Percentiles rank a stretch among this genome's conserved stretches.
phyloP scores from a whole-genome alignment of 1,284 basidiomycete species.

The Boletellus deceptivus region DNA sequence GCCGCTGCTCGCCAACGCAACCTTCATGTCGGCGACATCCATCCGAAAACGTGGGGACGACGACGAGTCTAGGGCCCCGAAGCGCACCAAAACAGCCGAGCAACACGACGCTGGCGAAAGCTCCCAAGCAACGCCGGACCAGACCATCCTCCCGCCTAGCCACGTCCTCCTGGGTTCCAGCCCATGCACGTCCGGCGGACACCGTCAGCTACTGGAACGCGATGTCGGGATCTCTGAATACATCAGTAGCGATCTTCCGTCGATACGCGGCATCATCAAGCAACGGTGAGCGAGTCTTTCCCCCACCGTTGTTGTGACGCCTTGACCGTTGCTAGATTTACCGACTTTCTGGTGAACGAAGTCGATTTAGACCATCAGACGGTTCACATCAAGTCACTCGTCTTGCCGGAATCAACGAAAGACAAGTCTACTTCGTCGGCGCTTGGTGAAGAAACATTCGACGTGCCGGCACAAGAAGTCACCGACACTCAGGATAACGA shows the following conservation, averaged over 20 bases:
- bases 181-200: constrained; percentile 46
- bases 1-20: neutral
- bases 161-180: constrained; percentile 61
- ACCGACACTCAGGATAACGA: constrained; percentile 1
- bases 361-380: constrained; percentile 78
- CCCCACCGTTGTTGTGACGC: constrained; percentile 4
- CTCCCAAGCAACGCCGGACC: constrained; percentile 2
- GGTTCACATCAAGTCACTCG: constrained; percentile 75
- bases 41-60: constrained; percentile 54
- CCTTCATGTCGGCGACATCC: constrained; percentile 29
- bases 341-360: constrained; percentile 92
- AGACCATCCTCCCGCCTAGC: constrained; percentile 65
- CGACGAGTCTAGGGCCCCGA: constrained; percentile 47
- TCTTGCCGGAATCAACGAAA: constrained; percentile 58
- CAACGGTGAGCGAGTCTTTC: constrained; percentile 62
- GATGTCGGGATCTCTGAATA: constrained; percentile 94
- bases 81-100: constrained; percentile 53
- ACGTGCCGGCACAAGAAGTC: constrained; percentile 2
- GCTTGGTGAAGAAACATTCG: constrained; percentile 5
- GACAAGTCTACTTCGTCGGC: constrained; percentile 17
- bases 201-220: constrained; percentile 65
- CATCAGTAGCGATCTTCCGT: constrained; percentile 66
- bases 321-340: constrained; percentile 61
- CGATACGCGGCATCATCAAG: constrained; percentile 90
- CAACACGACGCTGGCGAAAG: constrained; percentile 4